A percentile compares a stretch with the other conserved stretches of the same genome.
Evolutionary conservation across 139 green algal species (phyloP).

Genomic region (Picochlorum sp.): DNA sequence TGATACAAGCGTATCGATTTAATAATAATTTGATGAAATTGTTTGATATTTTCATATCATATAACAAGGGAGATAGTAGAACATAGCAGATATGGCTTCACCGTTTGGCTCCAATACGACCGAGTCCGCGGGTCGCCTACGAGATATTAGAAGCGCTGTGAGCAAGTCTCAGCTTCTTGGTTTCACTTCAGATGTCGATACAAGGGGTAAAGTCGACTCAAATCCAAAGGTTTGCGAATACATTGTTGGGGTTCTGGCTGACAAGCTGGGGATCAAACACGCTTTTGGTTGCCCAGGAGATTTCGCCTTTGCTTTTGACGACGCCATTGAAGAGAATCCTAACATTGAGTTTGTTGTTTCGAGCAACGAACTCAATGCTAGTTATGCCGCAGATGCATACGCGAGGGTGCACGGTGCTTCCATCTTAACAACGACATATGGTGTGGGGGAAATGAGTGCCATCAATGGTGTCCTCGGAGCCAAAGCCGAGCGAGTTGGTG

Average conservation of each 20-base stretch:
- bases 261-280: constrained; percentile 9
- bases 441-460: constrained; percentile 47
- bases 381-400: constrained; percentile 76
- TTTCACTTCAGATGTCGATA: too few relatives aligned
- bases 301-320: constrained; percentile 11
- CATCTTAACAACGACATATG: constrained; percentile 57
- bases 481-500: constrained; percentile 45
- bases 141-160: too few relatives aligned
- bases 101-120: too few relatives aligned
- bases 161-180: too few relatives aligned
- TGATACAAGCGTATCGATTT: too few relatives aligned
- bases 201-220: neutral
- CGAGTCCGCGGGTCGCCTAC: too few relatives aligned
- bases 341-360: neutral
- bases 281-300: constrained; percentile 12
- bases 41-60: too few relatives aligned
- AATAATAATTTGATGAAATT: too few relatives aligned
- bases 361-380: constrained; percentile 73
- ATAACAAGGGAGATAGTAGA: too few relatives aligned
- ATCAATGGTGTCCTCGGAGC: constrained; percentile 39
- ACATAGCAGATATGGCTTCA: too few relatives aligned
- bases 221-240: constrained; percentile 5
- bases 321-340: constrained; percentile 8
- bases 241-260: constrained; percentile 1
- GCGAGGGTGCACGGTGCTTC: constrained; percentile 49